A percentile compares a stretch with the other conserved stretches of the same genome.
Evolutionary conservation across 2,329 filamentous ascomycete genomes (phyloP).

Genomic region (Sporothrix globosa): DNA sequence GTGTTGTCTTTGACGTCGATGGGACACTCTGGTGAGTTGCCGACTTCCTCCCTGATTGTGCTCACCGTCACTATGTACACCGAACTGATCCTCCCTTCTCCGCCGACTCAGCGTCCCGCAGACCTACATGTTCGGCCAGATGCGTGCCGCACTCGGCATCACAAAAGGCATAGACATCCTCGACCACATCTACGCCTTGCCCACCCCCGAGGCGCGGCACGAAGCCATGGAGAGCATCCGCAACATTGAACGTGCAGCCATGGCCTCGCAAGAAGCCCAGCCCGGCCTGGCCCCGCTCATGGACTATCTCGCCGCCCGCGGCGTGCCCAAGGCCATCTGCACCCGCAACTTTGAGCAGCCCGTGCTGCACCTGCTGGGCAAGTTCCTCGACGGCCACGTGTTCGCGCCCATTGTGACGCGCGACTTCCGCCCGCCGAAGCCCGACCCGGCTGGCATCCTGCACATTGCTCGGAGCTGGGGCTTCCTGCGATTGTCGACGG

Average conservation of each 20-base stretch:
- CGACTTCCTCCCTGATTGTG: background rate
- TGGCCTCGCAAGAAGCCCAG: constrained; percentile 79
- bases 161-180: constrained; percentile 78
- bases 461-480: constrained; percentile 82
- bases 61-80: background rate
- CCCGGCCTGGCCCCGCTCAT: constrained; percentile 78
- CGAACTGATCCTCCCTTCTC: background rate
- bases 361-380: constrained; percentile 72
- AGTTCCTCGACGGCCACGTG: constrained; percentile 67
- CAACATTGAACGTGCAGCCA: constrained; percentile 77
- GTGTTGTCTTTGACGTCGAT: constrained; percentile 88
- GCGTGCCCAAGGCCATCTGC: constrained; percentile 80
- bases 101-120: constrained; percentile 70
- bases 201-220: constrained; percentile 59
- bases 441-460: constrained; percentile 82
- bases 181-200: constrained; percentile 78
- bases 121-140: constrained; percentile 92
- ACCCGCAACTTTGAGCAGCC: constrained; percentile 90
- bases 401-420: constrained; percentile 84
- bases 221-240: constrained; percentile 74
- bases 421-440: constrained; percentile 82
- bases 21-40: constrained; percentile 77
- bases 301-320: constrained; percentile 72
- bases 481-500: constrained; percentile 46
- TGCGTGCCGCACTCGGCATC: constrained; percentile 77